Base-by-base conservation (phyloP, 2,329 filamentous ascomycete genomes). In the Chrysoporthe cubensis region DNA sequence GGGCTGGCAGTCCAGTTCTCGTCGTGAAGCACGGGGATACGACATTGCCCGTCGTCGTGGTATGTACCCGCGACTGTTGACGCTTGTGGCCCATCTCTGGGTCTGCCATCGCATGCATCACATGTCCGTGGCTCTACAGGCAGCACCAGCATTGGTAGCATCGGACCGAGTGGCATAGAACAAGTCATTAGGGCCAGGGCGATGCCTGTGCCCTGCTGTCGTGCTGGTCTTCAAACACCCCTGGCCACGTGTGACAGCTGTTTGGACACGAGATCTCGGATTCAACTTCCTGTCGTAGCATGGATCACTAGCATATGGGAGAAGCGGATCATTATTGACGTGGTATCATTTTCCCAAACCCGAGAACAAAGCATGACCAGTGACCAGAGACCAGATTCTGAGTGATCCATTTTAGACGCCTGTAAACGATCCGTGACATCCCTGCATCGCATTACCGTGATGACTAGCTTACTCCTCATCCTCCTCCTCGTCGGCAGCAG, bases 1-100 rank as follows among this genome's bases (percentile, higher is more conserved):
- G 92, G 92, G 14, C 78, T 96, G 66, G 92, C 95, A 79, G 83
- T 96, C 57, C 92, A 94, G 76, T 96, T 94, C 79, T 95, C 92
- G 13, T 93, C 91, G 34, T 93, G 82, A 90, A 0, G 26, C 4
- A n/a, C 11, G 40, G 34, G 34, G 3, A 14, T 4, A 26, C 14
- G 37, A 21, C 5, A 42, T 4, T 54, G 9, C 4, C 4, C n/a
- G 50, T 5, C 16, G 50, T 54, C 16, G 50, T 54, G 57, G 40
- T 26, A 60, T 40, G 37, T 40, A 42, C 56, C n/a, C 3, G 37
- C 32, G 14, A 42, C 34, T 42, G 7, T 40, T 14, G 26, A 58
- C 37, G 37, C 37, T 40, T 40, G 37, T 9, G 37, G 37, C 37
- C 37, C 37, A 4, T 40, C 37, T 40, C 37, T 40, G 37, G 37